Base-by-base conservation (phyloP, 192 early-diverging fungal species). In the Coemansia sp. region DNA sequence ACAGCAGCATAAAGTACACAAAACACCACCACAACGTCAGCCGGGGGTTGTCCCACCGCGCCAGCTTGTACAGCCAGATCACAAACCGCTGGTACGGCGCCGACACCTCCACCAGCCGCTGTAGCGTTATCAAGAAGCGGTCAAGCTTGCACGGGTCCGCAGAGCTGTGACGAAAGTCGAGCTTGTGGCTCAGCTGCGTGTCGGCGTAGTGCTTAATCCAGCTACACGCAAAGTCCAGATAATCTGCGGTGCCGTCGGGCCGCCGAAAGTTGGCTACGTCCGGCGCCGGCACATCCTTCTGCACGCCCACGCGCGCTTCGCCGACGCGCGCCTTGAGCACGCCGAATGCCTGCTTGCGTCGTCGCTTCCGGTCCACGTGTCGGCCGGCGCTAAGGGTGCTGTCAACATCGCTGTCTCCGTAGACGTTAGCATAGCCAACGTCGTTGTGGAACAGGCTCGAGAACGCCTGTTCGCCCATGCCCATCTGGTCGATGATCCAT, bases 21-120 rank as follows among this genome's bases (percentile, higher is more conserved):
- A 36, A 22, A 46, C 75, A 78, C 75, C 75, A 78, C 69, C 67
- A 78, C 40, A 51, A 3, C 26, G 69, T 59, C 48, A 58, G 39
- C 53, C 41, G 44, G 17, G 75, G 75, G 17, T 51, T 72, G 59
- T 78, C 75, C 75, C 75, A 78, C 25, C 75, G 70, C 15, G 75
- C 75, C 15, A 78, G 60, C 47, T 31, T 47, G 47, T 65, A 65
- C 53, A 78, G 69, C 75, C 75, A 78, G 27, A 78, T 51, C 2
- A 67, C 31, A 23, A 78, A 53, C 21, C 62, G 69, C 65, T 78
- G 75, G 47, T 78, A 78, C 25, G 75, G 75, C 28, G 64, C 75
- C 0, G 75, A 78, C 15, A 67, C 69, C 46, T 67, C 69, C 39
- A 71, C 69, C 35, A 78, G 62, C 20, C 75, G 69, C 54, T 70